Conservation (phyloP, 164 flowering plant genomes). For the Aristolochia contorta region DNA sequence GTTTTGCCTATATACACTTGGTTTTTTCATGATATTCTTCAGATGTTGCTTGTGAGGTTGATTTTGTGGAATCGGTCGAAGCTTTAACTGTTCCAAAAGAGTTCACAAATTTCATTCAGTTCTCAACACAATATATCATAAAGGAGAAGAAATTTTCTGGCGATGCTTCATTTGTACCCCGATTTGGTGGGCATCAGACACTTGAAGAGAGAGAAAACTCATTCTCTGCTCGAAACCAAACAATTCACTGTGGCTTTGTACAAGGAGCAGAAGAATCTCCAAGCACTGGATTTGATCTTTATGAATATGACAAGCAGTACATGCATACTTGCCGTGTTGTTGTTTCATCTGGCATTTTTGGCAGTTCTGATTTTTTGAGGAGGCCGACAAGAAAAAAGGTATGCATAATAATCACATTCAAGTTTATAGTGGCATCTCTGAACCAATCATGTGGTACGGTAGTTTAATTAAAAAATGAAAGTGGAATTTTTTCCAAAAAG, state of each 20-base stretch:
- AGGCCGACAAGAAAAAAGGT: conserved; percentile 74
- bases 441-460: too few species aligned
- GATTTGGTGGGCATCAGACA: conserved; percentile 93
- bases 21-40: conserved; percentile 13
- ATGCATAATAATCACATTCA: conserved; percentile 3
- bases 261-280: conserved; percentile 46
- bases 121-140: conserved; percentile 45
- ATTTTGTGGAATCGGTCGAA: conserved; percentile 41
- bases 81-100: conserved; percentile 49
- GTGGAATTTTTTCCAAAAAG: too few species aligned
- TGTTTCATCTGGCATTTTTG: conserved; percentile 96
- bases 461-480: too few species aligned
- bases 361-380: conserved; percentile 85
- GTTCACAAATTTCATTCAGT: conserved; percentile 37
- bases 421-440: too few species aligned
- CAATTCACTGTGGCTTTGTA: conserved; percentile 90
- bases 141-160: conserved; percentile 33
- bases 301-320: conserved; percentile 47
- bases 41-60: conserved; percentile 73
- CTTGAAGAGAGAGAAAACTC: conserved; percentile 78
- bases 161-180: conserved; percentile 24
- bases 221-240: conserved; percentile 61
- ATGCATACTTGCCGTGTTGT: conserved; percentile 63
- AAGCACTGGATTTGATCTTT: conserved; percentile 76
- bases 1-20: background rate